Conservation (phyloP, 164 flowering plant genomes). For the Annona squamosa region DNA sequence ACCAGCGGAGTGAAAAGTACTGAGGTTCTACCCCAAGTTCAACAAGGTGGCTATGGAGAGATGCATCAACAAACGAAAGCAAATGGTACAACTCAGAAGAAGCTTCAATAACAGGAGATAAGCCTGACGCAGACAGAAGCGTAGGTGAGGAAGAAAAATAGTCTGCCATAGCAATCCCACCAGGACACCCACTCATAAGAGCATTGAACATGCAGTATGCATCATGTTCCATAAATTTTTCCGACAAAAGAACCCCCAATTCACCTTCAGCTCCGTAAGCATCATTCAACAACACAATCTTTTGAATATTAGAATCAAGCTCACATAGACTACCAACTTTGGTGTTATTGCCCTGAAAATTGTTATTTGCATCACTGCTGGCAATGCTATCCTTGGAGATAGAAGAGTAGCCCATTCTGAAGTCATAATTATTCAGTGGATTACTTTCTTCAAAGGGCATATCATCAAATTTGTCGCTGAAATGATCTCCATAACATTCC, state of each 20-base stretch:
- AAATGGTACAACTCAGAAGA: constrained; percentile 79
- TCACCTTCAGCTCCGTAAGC: constrained; percentile 99
- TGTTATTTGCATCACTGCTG: constrained; percentile 26
- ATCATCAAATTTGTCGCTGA: constrained; percentile 84
- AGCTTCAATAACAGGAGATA: constrained; percentile 85
- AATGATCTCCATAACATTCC: constrained; percentile 64
- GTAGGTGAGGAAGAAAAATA: constrained; percentile 60
- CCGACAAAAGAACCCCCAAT: constrained; percentile 79
- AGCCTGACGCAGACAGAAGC: constrained; percentile 40
- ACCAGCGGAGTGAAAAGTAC: constrained; percentile 94
- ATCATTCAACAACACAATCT: constrained; percentile 65
- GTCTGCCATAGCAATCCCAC: constrained; percentile 77
- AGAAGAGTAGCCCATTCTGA: constrained; percentile 24
- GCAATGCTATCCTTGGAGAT: constrained; percentile 19
- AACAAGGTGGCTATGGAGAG: constrained; percentile 73
- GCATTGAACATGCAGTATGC: constrained; percentile 96
- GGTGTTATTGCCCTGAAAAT: constrained; percentile 21
- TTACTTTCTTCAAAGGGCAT: constrained; percentile 54
- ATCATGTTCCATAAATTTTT: constrained; percentile 94
- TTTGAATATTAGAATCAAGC: constrained; percentile 60
- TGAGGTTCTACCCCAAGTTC: constrained; percentile 98
- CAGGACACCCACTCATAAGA: constrained; percentile 69
- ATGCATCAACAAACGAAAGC: constrained; percentile 73
- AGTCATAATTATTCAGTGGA: constrained; percentile 42
- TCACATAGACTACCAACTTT: constrained; percentile 42